Evolutionary conservation across 805 yeast genomes (phyloP).

Genomic region (Ogataea parapolymorpha): DNA sequence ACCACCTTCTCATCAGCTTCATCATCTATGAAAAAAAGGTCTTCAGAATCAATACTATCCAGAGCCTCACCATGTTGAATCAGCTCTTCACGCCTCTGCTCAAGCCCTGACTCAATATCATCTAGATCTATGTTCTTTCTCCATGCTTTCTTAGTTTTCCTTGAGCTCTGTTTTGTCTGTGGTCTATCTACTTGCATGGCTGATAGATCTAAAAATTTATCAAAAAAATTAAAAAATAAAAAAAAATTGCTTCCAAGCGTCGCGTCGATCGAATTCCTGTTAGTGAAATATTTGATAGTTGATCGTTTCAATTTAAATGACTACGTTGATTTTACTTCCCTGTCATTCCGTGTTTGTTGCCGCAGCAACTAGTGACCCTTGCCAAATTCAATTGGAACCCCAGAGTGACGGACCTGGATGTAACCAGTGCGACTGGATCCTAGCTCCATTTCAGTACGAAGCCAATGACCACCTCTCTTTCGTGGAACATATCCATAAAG

Average conservation of each 20-base stretch:
- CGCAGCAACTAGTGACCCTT: neutral
- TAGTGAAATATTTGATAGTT: too few relatives aligned
- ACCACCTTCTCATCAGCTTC: slow-evolving; percentile 50
- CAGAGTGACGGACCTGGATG: slow-evolving; percentile 40
- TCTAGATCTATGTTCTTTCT: slow-evolving; percentile 85
- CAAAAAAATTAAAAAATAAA: slow-evolving; percentile 1
- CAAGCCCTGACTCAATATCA: slow-evolving; percentile 71
- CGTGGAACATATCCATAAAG: slow-evolving; percentile 53
- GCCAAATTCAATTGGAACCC: neutral
- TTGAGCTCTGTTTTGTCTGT: slow-evolving; percentile 65
- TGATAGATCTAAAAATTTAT: slow-evolving; percentile 5
- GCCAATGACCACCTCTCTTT: slow-evolving; percentile 69
- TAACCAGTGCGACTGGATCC: slow-evolving; percentile 53
- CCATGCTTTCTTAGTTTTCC: slow-evolving; percentile 94
- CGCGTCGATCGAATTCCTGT: slow-evolving; percentile 2
- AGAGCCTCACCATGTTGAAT: slow-evolving; percentile 43
- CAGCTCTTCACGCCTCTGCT: slow-evolving; percentile 61
- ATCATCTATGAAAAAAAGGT: slow-evolving; percentile 63
- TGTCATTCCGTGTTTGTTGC: slow-evolving; percentile 33
- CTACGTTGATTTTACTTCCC: slow-evolving; percentile 46
- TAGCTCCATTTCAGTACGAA: slow-evolving; percentile 65
- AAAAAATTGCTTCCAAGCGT: slow-evolving; percentile 1
- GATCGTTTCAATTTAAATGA: neutral
- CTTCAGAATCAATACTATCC: slow-evolving; percentile 41
- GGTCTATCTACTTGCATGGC: slow-evolving; percentile 11